A percentile compares a stretch with the other conserved stretches of the same genome.
Evolutionary conservation across 148 eudicot species (phyloP).

Genomic region (Spergularia bocconei): DNA sequence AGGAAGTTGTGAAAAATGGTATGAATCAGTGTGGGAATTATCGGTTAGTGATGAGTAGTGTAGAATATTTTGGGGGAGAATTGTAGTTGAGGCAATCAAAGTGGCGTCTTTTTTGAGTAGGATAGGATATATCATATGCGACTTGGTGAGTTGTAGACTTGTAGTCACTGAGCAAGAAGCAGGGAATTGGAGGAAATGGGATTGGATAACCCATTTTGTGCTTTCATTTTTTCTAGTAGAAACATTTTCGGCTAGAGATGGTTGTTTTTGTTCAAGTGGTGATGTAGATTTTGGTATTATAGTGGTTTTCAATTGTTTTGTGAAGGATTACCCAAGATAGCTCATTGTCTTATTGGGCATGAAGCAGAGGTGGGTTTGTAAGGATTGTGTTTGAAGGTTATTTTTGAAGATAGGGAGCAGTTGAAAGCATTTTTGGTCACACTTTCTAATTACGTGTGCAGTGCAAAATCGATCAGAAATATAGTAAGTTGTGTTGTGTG

Average conservation of each 20-base stretch:
- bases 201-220: background rate
- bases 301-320: background rate
- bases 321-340: background rate
- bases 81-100: background rate
- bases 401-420: too few relatives aligned
- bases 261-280: background rate
- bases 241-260: background rate
- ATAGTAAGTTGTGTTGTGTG: background rate
- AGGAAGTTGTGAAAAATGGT: background rate
- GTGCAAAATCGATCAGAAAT: background rate
- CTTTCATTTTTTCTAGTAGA: background rate
- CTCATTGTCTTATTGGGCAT: background rate
- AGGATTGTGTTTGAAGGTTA: background rate
- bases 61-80: background rate
- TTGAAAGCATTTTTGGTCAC: background rate
- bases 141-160: too few relatives aligned
- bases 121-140: background rate
- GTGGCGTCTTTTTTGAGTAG: background rate
- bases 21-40: background rate
- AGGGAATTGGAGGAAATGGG: too few relatives aligned
- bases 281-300: background rate
- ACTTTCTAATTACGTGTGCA: background rate
- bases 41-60: background rate
- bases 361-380: background rate
- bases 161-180: too few relatives aligned